phyloP scores from a whole-genome alignment of 208 protist genomes.

The Naegleria gruberi region DNA sequence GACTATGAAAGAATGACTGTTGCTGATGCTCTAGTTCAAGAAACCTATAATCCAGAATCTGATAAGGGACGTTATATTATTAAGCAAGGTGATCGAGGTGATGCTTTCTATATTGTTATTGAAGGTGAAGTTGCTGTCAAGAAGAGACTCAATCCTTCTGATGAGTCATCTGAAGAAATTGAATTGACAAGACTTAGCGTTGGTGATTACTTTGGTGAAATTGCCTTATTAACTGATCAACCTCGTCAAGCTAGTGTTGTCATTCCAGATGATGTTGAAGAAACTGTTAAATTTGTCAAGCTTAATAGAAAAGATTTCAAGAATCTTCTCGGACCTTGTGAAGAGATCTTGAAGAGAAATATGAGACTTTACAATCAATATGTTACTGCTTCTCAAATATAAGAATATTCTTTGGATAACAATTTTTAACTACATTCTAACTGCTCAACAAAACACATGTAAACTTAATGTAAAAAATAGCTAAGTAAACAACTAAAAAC shows the following conservation, averaged over 20 bases:
- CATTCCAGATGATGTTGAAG: slow-evolving; percentile 10
- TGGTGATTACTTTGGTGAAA: slow-evolving; percentile 52
- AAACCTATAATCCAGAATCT: background rate
- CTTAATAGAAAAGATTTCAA: background rate
- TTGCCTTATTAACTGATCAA: slow-evolving; percentile 42
- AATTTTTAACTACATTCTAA: no score
- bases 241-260: slow-evolving; percentile 45
- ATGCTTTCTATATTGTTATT: slow-evolving; percentile 49
- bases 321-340: slow-evolving; percentile 20
- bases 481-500: no score
- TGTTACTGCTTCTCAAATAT: background rate
- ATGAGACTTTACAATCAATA: background rate
- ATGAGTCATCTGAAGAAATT: background rate
- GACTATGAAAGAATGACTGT: slow-evolving; percentile 26
- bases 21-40: slow-evolving; percentile 17
- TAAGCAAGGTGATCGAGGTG: slow-evolving; percentile 42
- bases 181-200: slow-evolving; percentile 26
- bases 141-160: background rate
- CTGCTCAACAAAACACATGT: no score
- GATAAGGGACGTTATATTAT: slow-evolving; percentile 36
- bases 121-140: slow-evolving; percentile 42
- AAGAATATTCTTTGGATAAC: no score
- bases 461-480: no score
- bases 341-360: slow-evolving; percentile 33
- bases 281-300: background rate